phyloP scores from a whole-genome alignment of 2,329 filamentous ascomycete species.

The Botryotinia globosa region DNA sequence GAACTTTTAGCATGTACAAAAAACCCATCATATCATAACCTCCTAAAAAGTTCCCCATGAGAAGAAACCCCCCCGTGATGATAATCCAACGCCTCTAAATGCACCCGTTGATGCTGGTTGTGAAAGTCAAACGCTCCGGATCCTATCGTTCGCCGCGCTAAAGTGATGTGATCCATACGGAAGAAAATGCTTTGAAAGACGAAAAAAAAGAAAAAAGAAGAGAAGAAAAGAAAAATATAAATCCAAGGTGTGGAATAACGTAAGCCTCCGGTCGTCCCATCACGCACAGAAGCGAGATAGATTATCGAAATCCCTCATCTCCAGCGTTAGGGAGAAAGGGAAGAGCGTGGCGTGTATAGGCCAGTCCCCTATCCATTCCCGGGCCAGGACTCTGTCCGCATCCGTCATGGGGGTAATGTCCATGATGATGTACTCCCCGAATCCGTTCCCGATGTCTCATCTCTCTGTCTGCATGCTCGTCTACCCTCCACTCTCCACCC shows the following conservation, averaged over 20 bases:
- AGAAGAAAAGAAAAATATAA: not conserved
- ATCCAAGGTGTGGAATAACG: not conserved
- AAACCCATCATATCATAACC: not conserved
- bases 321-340: not conserved
- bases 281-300: not conserved
- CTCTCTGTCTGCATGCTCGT: not conserved
- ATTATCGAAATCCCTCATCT: slow-evolving; percentile 1
- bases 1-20: slow-evolving; percentile 11
- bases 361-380: not conserved
- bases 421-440: not conserved
- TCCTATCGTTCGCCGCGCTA: slow-evolving; percentile 7
- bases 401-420: not conserved
- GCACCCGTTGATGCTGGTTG: not conserved
- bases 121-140: not conserved
- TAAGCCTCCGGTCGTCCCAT: not conserved
- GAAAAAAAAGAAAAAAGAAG: not conserved
- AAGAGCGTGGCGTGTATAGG: not conserved
- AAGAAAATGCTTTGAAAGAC: not conserved
- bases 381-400: slow-evolving; percentile 11
- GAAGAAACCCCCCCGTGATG: not conserved
- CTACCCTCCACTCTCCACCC: not conserved
- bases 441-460: not conserved
- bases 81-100: not conserved
- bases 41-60: not conserved
- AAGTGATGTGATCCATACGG: not conserved